These are phyloP conservation scores for Botrytis fragariae DNA, from an alignment of 2,329 filamentous ascomycete species.

Conservation along the genomic window DNA sequence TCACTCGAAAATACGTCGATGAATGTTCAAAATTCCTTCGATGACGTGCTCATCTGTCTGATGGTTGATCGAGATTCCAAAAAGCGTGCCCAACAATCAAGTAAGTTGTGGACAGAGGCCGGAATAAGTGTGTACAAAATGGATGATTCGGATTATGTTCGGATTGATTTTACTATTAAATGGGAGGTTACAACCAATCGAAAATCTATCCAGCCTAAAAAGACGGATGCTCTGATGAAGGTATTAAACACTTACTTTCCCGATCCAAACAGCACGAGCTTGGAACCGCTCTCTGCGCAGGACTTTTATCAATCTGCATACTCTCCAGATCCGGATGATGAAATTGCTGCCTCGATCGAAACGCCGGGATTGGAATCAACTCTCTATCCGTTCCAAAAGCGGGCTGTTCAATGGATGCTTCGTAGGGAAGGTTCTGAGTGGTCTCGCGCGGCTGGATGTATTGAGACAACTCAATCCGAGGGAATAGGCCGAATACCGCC, in stretches of 20 bases:
- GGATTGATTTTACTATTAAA: constrained; percentile 33
- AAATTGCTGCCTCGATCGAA: constrained; percentile 41
- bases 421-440: constrained; percentile 61
- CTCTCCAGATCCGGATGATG: constrained; percentile 51
- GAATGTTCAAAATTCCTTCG: constrained; percentile 1
- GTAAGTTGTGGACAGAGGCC: constrained; percentile 36
- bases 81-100: constrained; percentile 28
- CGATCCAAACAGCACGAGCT: constrained; percentile 24
- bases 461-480: constrained; percentile 5
- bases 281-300: constrained; percentile 45
- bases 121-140: constrained; percentile 28
- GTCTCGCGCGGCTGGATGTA: constrained; percentile 28
- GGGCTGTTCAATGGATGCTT: constrained; percentile 69
- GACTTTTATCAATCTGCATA: constrained; percentile 71
- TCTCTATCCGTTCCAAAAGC: constrained; percentile 70
- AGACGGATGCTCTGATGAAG: constrained; percentile 31
- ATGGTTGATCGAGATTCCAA: constrained; percentile 27
- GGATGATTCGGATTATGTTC: constrained; percentile 28
- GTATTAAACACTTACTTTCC: constrained; percentile 34
- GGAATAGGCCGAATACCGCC: constrained; percentile 23
- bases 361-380: constrained; percentile 48
- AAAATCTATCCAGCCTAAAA: constrained; percentile 24
- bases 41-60: constrained; percentile 33
- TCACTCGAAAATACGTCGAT: background rate
- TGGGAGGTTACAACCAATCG: constrained; percentile 36